These are phyloP conservation scores for Vigna unguiculata DNA, from an alignment of 306 rosid genomes.

Conservation along the genomic window DNA sequence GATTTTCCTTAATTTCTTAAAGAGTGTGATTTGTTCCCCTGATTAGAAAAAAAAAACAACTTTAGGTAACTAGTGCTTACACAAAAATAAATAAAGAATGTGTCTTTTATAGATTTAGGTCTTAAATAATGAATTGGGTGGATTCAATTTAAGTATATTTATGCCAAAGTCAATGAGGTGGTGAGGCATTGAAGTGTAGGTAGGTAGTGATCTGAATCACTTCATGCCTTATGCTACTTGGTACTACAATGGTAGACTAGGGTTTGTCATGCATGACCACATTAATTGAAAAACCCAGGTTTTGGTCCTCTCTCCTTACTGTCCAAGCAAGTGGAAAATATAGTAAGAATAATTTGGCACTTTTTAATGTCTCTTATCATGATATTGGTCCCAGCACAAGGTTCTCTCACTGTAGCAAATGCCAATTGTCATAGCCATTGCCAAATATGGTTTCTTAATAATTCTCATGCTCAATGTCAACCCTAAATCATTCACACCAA, in stretches of 20 bases:
- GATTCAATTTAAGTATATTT: too few relatives aligned
- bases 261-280: not conserved
- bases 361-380: not conserved
- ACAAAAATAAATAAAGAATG: too few relatives aligned
- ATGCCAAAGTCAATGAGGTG: not conserved
- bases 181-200: conserved; percentile 5
- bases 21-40: too few relatives aligned
- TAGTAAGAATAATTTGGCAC: too few relatives aligned
- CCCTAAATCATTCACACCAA: conserved; percentile 5
- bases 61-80: too few relatives aligned
- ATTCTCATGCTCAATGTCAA: not conserved
- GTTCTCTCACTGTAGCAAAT: too few relatives aligned
- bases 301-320: not conserved
- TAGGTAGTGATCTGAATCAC: not conserved
- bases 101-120: not conserved
- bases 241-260: not conserved
- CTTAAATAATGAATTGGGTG: not conserved
- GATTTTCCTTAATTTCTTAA: too few relatives aligned
- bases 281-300: not conserved
- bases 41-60: too few relatives aligned
- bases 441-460: too few relatives aligned
- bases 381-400: not conserved
- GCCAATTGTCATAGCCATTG: not conserved
- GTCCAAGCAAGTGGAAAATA: conserved; percentile 1
- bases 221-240: not conserved